phyloP scores from a whole-genome alignment of 345 rosid species.

The Ceriops decandra region DNA sequence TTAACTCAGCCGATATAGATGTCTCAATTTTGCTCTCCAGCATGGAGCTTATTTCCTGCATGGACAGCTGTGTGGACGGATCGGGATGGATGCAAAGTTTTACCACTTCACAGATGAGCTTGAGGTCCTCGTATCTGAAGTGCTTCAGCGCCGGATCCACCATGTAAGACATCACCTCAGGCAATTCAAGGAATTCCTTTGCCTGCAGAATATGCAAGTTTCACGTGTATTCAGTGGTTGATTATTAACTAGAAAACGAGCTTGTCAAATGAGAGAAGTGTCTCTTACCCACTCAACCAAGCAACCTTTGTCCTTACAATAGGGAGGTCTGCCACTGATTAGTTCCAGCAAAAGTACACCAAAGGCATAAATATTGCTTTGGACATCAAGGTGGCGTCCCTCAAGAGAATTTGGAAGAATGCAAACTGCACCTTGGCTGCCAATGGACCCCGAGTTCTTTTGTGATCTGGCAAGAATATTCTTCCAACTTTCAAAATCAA shows the following conservation, averaged over 20 bases:
- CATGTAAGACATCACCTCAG: conserved; percentile 68
- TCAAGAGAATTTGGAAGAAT: conserved; percentile 72
- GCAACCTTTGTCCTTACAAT: conserved; percentile 82
- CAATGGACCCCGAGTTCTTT: conserved; percentile 69
- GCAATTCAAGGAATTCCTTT: conserved; percentile 69
- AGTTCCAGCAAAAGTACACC: conserved; percentile 85
- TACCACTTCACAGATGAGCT: conserved; percentile 70
- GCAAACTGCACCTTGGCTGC: conserved; percentile 73
- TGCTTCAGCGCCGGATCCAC: conserved; percentile 90
- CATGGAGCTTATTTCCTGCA: conserved; percentile 55
- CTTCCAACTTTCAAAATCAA: conserved; percentile 98
- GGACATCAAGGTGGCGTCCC: conserved; percentile 69
- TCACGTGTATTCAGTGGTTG: not conserved
- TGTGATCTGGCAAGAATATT: conserved; percentile 81
- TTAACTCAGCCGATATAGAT: conserved; percentile 63
- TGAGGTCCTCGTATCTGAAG: conserved; percentile 68
- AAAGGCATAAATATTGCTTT: conserved; percentile 82
- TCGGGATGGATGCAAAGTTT: conserved; percentile 64
- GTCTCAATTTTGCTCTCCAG: conserved; percentile 74
- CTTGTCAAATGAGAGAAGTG: not conserved
- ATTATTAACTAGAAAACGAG: not conserved
- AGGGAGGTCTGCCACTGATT: conserved; percentile 85
- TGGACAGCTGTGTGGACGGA: conserved; percentile 47
- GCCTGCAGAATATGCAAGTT: conserved; percentile 49
- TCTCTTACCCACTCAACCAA: conserved; percentile 82